phyloP scores from a whole-genome alignment of 2,329 filamentous ascomycete genomes.

The Pseudohalonectria lignicola region DNA sequence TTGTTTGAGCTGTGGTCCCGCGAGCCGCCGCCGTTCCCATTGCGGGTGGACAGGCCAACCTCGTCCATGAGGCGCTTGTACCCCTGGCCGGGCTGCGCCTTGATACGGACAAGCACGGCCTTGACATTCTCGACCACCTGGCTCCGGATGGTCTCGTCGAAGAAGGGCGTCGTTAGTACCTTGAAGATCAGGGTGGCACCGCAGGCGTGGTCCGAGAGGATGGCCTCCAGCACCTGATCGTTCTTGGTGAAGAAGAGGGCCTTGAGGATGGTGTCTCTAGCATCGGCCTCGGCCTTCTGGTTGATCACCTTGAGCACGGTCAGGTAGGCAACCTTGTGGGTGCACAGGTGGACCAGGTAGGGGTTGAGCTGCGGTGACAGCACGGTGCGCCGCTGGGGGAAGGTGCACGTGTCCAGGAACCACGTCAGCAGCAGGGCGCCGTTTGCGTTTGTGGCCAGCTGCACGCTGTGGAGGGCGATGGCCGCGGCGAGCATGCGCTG shows the following conservation, averaged over 20 bases:
- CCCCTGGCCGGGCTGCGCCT: conserved; percentile 86
- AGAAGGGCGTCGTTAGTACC: conserved; percentile 92
- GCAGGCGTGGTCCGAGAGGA: conserved; percentile 81
- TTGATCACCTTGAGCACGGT: conserved; percentile 98
- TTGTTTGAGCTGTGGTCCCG: conserved; percentile 33
- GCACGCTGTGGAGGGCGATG: conserved; percentile 93
- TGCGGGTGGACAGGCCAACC: conserved; percentile 72
- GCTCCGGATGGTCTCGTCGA: conserved; percentile 79
- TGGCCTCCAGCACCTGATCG: conserved; percentile 79
- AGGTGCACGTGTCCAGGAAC: conserved; percentile 97
- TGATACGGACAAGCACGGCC: conserved; percentile 77
- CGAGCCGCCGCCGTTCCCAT: conserved; percentile 27
- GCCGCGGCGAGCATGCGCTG: conserved; percentile 89
- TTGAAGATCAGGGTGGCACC: conserved; percentile 97
- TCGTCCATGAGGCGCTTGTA: conserved; percentile 99
- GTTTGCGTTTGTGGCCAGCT: conserved; percentile 92
- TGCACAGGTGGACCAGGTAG: conserved; percentile 89
- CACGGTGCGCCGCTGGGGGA: conserved; percentile 82
- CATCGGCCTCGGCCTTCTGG: conserved; percentile 88
- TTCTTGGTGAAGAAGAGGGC: conserved; percentile 87
- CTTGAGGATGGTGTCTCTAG: conserved; percentile 78
- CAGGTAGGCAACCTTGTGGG: conserved; percentile 95
- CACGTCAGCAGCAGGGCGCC: conserved; percentile 89
- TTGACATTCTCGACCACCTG: conserved; percentile 91
- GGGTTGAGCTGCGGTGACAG: conserved; percentile 86